phyloP scores from a whole-genome alignment of 768 basidiomycete genomes.

The Kockovaella imperatae region DNA sequence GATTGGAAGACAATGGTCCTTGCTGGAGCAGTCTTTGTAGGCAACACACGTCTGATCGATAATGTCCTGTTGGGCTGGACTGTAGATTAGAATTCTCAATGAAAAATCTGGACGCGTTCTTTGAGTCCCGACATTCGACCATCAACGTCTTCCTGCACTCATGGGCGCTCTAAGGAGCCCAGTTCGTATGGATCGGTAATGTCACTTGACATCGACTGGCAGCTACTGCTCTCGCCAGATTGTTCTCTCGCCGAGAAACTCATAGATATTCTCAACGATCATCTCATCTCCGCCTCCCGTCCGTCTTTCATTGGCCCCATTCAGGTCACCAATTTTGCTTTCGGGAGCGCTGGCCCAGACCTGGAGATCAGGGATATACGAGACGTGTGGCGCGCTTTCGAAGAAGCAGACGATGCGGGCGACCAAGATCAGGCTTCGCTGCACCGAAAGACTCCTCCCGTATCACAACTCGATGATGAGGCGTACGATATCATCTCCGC shows the following conservation, averaged over 20 bases:
- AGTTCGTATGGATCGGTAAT: conserved; percentile 47
- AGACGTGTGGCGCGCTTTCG: conserved; percentile 90
- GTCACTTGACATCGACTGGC: conserved; percentile 96
- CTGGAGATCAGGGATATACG: conserved; percentile 84
- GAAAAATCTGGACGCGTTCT: too few relatives aligned
- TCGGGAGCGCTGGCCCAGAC: conserved; percentile 74
- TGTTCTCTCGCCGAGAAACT: conserved; percentile 63
- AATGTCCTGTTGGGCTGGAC: conserved; percentile 65
- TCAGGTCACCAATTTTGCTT: conserved; percentile 73
- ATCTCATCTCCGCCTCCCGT: conserved; percentile 61
- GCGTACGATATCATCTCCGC: conserved; percentile 12
- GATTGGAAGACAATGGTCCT: conserved; percentile 55
- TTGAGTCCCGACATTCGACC: too few relatives aligned
- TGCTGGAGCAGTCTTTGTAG: conserved; percentile 80
- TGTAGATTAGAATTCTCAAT: conserved; percentile 2
- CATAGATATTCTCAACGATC: conserved; percentile 67
- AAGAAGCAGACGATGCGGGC: conserved; percentile 63
- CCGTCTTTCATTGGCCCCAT: conserved; percentile 95
- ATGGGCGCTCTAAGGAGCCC: too few relatives aligned
- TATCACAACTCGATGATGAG: conserved; percentile 9
- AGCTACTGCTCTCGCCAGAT: conserved; percentile 62
- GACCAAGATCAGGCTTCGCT: conserved; percentile 48
- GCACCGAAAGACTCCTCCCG: neutral
- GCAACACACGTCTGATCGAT: conserved; percentile 83
- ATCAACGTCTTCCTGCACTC: too few relatives aligned